Conservation (phyloP, 352 stramenopile species). For the Phytophthora rubi region DNA sequence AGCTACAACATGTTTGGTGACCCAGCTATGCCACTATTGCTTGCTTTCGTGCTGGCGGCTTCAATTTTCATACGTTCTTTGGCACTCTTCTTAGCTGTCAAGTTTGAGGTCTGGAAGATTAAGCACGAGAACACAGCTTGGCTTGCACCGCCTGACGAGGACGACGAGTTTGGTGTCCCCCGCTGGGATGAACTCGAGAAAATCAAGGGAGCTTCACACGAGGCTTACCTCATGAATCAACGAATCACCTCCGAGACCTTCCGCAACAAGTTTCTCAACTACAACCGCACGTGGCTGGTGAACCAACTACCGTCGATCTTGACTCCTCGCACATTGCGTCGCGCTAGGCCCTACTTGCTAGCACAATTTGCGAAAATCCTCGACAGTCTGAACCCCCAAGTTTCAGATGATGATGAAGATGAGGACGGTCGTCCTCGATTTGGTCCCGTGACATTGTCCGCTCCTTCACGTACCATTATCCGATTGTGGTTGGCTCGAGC, state of each 20-base stretch:
- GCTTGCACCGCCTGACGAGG: slow-evolving; percentile 89
- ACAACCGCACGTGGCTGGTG: slow-evolving; percentile 98
- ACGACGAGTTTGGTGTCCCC: slow-evolving; percentile 93
- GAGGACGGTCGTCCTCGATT: slow-evolving; percentile 84
- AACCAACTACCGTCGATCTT: slow-evolving; percentile 95
- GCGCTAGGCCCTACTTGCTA: slow-evolving; percentile 93
- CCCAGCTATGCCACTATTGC: slow-evolving; percentile 87
- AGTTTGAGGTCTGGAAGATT: slow-evolving; percentile 95
- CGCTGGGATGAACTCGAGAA: slow-evolving; percentile 93
- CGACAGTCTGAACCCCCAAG: slow-evolving; percentile 93
- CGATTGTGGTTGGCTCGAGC: slow-evolving; percentile 93
- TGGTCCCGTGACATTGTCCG: slow-evolving; percentile 91
- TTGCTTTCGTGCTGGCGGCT: slow-evolving; percentile 69
- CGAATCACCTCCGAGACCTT: slow-evolving; percentile 97
- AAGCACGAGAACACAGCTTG: slow-evolving; percentile 97
- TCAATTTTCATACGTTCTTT: slow-evolving; percentile 71
- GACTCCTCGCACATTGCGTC: slow-evolving; percentile 92
- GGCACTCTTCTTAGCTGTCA: slow-evolving; percentile 85
- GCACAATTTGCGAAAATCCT: slow-evolving; percentile 97
- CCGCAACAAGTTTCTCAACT: slow-evolving; percentile 97
- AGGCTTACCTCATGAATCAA: slow-evolving; percentile 98
- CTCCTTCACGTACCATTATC: slow-evolving; percentile 92
- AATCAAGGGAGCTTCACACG: slow-evolving; percentile 93
- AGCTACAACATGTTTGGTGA: slow-evolving; percentile 98
- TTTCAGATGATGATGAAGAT: slow-evolving; percentile 94